Percentiles rank a stretch among this genome's conserved stretches.
These are phyloP conservation scores for Fusarium sacchari DNA, from an alignment of 2,329 filamentous ascomycete genomes.

Conservation along the genomic window DNA sequence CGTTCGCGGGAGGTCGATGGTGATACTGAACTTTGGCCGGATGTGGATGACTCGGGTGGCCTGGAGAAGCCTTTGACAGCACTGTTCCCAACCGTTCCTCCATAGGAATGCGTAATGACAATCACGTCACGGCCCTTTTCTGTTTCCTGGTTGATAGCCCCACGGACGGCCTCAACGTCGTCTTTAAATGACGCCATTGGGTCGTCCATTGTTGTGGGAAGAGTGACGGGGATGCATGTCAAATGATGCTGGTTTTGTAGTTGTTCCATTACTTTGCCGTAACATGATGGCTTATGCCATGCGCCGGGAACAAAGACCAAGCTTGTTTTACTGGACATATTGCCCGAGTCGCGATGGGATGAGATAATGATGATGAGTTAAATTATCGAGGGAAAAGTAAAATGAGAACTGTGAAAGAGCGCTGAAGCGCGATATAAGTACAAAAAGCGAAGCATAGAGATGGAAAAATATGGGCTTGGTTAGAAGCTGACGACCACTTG, in stretches of 20 bases:
- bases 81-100: neutral
- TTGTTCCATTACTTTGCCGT: neutral
- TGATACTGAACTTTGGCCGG: neutral
- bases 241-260: neutral
- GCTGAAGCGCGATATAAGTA: neutral
- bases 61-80: neutral
- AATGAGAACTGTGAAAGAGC: neutral
- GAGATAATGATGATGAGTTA: accelerated
- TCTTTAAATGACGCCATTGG: neutral
- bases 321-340: neutral
- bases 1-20: accelerated
- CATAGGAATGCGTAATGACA: neutral
- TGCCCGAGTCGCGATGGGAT: accelerated
- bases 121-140: neutral
- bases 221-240: neutral
- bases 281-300: neutral
- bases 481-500: neutral
- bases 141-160: neutral
- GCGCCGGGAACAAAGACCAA: neutral
- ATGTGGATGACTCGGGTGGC: accelerated
- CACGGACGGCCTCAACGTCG: neutral
- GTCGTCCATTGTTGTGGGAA: neutral
- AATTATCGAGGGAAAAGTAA: accelerated
- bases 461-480: no score
- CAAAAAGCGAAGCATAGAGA: accelerated